phyloP scores from a whole-genome alignment of 1,284 basidiomycete species.

The Ceratobasidium sp. region DNA sequence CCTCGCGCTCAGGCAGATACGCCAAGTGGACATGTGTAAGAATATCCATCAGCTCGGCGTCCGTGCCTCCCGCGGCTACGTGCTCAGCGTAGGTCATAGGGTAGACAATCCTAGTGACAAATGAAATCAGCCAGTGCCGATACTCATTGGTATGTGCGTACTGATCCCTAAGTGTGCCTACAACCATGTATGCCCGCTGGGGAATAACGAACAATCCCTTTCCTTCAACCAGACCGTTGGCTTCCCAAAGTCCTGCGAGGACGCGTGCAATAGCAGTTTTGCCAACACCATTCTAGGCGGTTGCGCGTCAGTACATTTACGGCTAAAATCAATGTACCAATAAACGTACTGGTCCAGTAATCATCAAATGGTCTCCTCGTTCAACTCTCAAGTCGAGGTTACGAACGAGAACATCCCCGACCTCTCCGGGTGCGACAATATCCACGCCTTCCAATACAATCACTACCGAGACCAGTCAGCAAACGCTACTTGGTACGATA shows the following conservation, averaged over 20 bases:
- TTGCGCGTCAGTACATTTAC: not conserved
- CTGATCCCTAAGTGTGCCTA: slow-evolving; percentile 88
- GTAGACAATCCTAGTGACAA: slow-evolving; percentile 65
- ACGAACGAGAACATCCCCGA: slow-evolving; percentile 64
- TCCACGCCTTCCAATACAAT: slow-evolving; percentile 75
- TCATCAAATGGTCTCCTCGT: slow-evolving; percentile 88
- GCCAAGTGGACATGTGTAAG: slow-evolving; percentile 81
- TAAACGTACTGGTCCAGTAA: slow-evolving; percentile 79
- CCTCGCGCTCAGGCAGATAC: slow-evolving; percentile 87
- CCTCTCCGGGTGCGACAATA: slow-evolving; percentile 68
- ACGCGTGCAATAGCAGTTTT: slow-evolving; percentile 94
- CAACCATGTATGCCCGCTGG: slow-evolving; percentile 89
- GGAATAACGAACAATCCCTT: slow-evolving; percentile 85
- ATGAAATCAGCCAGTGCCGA: not conserved
- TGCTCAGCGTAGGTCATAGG: slow-evolving; percentile 85
- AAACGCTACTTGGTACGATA: not conserved
- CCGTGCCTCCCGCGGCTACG: slow-evolving; percentile 65
- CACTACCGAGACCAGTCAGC: slow-evolving; percentile 6
- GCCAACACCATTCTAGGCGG: slow-evolving; percentile 75
- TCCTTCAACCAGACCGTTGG: slow-evolving; percentile 56
- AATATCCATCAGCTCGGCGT: slow-evolving; percentile 74
- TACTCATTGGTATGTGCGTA: slow-evolving; percentile 49
- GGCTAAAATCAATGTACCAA: not conserved
- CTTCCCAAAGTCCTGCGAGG: slow-evolving; percentile 86
- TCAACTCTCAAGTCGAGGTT: slow-evolving; percentile 75